phyloP scores from a whole-genome alignment of 2,329 filamentous ascomycete genomes.

The Fusarium stilboides region DNA sequence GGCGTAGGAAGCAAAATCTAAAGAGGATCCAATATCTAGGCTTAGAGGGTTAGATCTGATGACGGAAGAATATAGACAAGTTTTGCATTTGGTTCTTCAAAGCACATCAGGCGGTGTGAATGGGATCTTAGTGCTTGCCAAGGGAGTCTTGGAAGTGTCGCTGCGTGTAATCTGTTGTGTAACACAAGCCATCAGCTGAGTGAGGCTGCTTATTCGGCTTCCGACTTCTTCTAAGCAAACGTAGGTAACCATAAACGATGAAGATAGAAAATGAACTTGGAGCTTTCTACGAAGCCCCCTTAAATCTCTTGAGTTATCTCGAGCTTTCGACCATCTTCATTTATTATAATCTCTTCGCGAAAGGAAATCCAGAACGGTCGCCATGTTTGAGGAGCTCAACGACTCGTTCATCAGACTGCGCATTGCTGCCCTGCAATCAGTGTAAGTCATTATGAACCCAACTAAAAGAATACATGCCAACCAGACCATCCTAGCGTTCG shows the following conservation, averaged over 20 bases:
- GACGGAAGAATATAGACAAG: constrained; percentile 40
- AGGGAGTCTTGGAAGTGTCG: background rate
- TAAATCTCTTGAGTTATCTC: background rate
- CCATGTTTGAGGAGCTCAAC: constrained; percentile 60
- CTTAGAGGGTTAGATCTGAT: constrained; percentile 38
- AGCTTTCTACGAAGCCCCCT: background rate
- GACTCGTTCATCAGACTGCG: constrained; percentile 62
- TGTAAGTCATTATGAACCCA: constrained; percentile 57
- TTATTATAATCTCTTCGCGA: background rate
- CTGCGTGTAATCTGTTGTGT: constrained; percentile 15
- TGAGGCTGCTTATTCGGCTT: constrained; percentile 28
- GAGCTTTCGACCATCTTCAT: background rate
- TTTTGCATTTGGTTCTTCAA: background rate
- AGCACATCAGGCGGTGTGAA: background rate
- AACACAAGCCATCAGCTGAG: constrained; percentile 29
- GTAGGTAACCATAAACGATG: background rate
- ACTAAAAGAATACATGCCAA: background rate
- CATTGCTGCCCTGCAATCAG: constrained; percentile 63
- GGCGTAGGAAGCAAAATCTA: constrained; percentile 52
- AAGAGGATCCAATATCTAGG: constrained; percentile 25
- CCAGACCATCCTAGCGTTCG: constrained; percentile 19
- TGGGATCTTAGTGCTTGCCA: background rate
- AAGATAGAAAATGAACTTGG: background rate
- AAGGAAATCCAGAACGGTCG: constrained; percentile 3
- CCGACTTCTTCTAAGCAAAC: constrained; percentile 11